Conservation (phyloP, 129 eudicot genomes). For the Oenanthe sinensis region DNA sequence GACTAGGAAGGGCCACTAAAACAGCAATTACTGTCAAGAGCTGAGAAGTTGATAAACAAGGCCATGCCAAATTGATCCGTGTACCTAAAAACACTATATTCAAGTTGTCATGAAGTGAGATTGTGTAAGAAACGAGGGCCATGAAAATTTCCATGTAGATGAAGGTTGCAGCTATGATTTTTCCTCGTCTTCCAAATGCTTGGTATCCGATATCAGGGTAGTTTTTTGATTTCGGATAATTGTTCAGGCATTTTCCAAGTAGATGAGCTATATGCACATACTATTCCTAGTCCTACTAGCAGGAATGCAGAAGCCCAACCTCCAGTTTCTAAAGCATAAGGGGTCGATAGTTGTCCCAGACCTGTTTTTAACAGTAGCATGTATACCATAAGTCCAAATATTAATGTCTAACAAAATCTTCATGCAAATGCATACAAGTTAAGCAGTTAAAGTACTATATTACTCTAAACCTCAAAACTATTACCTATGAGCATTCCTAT, state of each 20-base stretch:
- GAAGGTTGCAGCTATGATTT: conserved; percentile 44
- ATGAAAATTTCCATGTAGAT: conserved; percentile 76
- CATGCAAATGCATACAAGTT: background rate
- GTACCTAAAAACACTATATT: conserved; percentile 45
- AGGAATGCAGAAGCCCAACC: conserved; percentile 74
- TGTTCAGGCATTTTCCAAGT: conserved; percentile 63
- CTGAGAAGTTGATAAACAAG: conserved; percentile 41
- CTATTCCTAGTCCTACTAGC: conserved; percentile 52
- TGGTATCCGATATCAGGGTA: conserved; percentile 63
- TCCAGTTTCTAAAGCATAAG: conserved; percentile 76
- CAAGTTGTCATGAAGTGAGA: conserved; percentile 86
- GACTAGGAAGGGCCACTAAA: conserved; percentile 68
- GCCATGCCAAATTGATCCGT: conserved; percentile 26
- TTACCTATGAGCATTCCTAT: conserved; percentile 89
- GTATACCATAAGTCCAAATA: background rate
- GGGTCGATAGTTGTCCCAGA: conserved; percentile 79
- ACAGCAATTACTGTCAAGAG: conserved; percentile 55
- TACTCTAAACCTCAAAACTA: background rate
- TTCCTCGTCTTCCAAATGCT: conserved; percentile 63
- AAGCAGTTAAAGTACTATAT: background rate
- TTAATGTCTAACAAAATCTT: background rate
- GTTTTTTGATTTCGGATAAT: conserved; percentile 49
- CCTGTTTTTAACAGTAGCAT: conserved; percentile 28
- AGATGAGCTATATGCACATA: conserved; percentile 54
- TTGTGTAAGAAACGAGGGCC: conserved; percentile 92